Percentiles rank a stretch among this genome's conserved stretches.
These are phyloP conservation scores for Dactylellina parvicollis DNA, from an alignment of 2,329 filamentous ascomycete species.

Conservation along the genomic window DNA sequence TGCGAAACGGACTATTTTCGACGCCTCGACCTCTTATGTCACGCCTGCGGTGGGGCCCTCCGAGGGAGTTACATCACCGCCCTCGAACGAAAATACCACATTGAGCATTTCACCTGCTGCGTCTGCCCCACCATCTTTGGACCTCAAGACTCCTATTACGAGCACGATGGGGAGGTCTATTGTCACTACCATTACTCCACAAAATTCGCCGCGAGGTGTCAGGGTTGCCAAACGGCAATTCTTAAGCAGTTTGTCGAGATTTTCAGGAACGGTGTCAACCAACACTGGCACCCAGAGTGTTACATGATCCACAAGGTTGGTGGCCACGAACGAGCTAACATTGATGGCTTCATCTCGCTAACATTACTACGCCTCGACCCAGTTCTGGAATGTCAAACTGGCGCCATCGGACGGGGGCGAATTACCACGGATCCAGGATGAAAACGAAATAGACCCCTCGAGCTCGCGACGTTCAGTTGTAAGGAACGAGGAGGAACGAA, in stretches of 20 bases:
- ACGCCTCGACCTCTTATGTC: slow-evolving; percentile 87
- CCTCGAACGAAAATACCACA: slow-evolving; percentile 96
- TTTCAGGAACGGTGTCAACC: slow-evolving; percentile 95
- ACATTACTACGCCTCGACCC: slow-evolving; percentile 22
- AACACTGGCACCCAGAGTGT: slow-evolving; percentile 99
- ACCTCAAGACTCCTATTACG: slow-evolving; percentile 97
- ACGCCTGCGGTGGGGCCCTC: slow-evolving; percentile 88
- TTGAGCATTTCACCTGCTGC: slow-evolving; percentile 98
- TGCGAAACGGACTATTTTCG: slow-evolving; percentile 99
- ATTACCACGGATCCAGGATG: slow-evolving; percentile 60
- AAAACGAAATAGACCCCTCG: slow-evolving; percentile 65
- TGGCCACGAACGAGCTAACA: slow-evolving; percentile 1
- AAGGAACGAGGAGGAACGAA: slow-evolving; percentile 85
- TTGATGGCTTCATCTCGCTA: slow-evolving; percentile 5
- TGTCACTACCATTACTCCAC: slow-evolving; percentile 99
- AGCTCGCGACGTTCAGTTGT: slow-evolving; percentile 78
- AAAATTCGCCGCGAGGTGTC: slow-evolving; percentile 93
- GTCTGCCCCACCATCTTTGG: slow-evolving; percentile 98
- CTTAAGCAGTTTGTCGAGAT: slow-evolving; percentile 99
- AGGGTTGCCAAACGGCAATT: slow-evolving; percentile 95
- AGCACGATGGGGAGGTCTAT: slow-evolving; percentile 94
- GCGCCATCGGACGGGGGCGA: slow-evolving; percentile 68
- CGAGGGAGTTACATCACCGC: slow-evolving; percentile 98
- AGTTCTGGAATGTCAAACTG: slow-evolving; percentile 95
- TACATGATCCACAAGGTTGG: slow-evolving; percentile 95